A percentile compares a stretch with the other conserved stretches of the same genome.
Conservation (phyloP, 345 rosid species). For the Viola odorata region DNA sequence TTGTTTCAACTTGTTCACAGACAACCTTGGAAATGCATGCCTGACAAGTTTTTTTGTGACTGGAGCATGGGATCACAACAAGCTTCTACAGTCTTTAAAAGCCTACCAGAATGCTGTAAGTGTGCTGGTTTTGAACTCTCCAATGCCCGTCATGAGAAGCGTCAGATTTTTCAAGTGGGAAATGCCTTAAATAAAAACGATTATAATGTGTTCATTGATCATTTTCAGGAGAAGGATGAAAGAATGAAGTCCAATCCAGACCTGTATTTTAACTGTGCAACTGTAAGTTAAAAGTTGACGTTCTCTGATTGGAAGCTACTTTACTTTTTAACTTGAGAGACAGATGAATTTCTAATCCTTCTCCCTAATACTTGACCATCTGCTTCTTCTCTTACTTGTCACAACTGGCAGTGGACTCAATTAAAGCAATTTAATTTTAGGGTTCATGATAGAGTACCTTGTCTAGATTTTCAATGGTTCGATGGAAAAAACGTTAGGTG, state of each 20-base stretch:
- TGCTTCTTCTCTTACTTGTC: background rate
- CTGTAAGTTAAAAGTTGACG: conserved; percentile 40
- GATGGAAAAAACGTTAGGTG: background rate
- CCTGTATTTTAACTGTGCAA: conserved; percentile 60
- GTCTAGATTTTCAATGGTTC: background rate
- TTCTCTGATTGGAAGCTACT: background rate
- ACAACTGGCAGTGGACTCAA: background rate
- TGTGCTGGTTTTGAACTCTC: conserved; percentile 8
- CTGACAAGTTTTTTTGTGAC: conserved; percentile 61
- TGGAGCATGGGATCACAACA: conserved; percentile 69
- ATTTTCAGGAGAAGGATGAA: conserved; percentile 62
- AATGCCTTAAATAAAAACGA: background rate
- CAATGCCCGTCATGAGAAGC: background rate
- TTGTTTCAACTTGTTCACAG: conserved; percentile 33
- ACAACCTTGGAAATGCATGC: conserved; percentile 73
- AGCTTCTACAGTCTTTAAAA: conserved; percentile 60
- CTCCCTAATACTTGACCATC: background rate
- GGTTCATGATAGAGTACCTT: no score
- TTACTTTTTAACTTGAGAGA: background rate
- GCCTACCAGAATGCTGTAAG: conserved; percentile 81
- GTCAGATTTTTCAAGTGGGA: background rate
- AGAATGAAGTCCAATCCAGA: conserved; percentile 61
- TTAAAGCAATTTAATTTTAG: background rate
- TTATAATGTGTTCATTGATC: background rate
- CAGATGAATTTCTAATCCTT: background rate